Conservation (phyloP, 192 early-diverging fungal genomes). For the Lobosporangium transversale region DNA sequence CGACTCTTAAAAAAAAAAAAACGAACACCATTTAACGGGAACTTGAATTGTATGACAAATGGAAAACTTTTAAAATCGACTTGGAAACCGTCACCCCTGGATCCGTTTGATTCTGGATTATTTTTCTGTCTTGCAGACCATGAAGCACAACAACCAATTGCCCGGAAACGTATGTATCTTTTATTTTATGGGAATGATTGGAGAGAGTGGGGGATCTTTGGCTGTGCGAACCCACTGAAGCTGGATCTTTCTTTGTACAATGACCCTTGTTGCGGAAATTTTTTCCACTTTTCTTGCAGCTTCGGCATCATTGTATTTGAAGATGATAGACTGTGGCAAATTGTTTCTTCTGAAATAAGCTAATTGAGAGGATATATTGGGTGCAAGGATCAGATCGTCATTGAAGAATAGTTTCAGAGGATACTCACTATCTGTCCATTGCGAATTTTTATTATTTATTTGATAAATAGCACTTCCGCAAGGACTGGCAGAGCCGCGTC, state of each 20-base stretch:
- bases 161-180: slow-evolving; percentile 51
- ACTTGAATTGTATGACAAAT: background rate
- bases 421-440: too few relatives aligned
- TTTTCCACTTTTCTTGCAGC: background rate
- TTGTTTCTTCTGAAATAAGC: too few relatives aligned
- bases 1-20: background rate
- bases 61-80: too few relatives aligned
- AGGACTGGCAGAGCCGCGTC: slow-evolving; percentile 97
- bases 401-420: too few relatives aligned
- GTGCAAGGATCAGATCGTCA: too few relatives aligned
- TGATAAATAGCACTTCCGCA: slow-evolving; percentile 93
- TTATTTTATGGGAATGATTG: background rate
- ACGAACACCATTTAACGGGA: background rate
- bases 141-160: slow-evolving; percentile 58
- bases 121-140: slow-evolving; percentile 32
- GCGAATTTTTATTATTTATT: too few relatives aligned
- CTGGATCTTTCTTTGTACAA: background rate
- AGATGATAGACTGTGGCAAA: too few relatives aligned
- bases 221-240: background rate
- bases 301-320: background rate
- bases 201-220: background rate
- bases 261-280: too few relatives aligned
- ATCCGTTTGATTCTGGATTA: too few relatives aligned
- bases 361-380: too few relatives aligned
- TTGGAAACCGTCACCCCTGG: too few relatives aligned